Base-by-base conservation (phyloP, 345 rosid genomes). In the Gossypium australe region DNA sequence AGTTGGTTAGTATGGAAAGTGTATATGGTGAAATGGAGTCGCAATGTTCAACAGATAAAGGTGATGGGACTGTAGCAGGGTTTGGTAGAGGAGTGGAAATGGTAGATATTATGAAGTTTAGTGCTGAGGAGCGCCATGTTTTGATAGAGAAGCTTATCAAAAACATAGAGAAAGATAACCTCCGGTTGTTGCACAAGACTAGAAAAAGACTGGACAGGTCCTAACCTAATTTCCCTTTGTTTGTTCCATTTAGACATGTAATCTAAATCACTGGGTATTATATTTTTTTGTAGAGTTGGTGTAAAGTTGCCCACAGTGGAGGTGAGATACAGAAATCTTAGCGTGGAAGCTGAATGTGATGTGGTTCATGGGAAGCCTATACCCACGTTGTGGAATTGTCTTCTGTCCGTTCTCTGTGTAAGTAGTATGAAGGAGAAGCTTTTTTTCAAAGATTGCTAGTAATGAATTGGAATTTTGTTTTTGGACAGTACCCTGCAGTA, bases 311-410 rank as follows among this genome's bases (percentile, higher is more conserved):
- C 94, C 10, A 83, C 75, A 12, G 83, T 90, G 29, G 96, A 93
- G 58, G 92, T 90, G 63, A 84, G 94, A 78, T 90, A 84, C 74
- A 75, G 65, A 52, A 81, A 88, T 66, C 77, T 90, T 24, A 65
- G 80, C 2, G 88, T 93, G 9, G 93, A 89, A 72, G 90, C 92
- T 49, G 83, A 86, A 38, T 89, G 91, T n/a, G 85, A 88, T 60
- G 84, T 93, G 20, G 85, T 89, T 65, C 81, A 82, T 60, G 97
- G 96, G 64, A 90, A 84, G 81, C 86, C 92, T 1, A 93, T 90
- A 69, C 94, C 97, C 14, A 90, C 93, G 73, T 78, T 92, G 4
- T 92, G 96, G 94, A 90, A 88, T 77, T 77, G 91, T 11, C 59
- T 82, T 16, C 85, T 67, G 80, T 58, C 68, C 67, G 9, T 81